Base-by-base conservation (phyloP, 441 rosid species). In the Raphanus hybrid region DNA sequence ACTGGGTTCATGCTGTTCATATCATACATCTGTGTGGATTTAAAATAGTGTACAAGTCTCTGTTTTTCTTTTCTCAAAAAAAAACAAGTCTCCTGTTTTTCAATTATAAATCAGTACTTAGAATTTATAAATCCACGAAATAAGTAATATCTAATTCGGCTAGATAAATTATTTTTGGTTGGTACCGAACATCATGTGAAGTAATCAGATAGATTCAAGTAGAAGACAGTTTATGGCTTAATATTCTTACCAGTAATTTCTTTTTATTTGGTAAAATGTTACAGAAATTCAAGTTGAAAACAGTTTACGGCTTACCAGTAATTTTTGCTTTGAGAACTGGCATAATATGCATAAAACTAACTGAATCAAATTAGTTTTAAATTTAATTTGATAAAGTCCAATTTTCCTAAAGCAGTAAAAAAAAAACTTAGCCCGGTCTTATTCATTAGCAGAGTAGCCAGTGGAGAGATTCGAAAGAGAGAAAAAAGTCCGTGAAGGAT, bases 11-110 rank as follows among this genome's bases (percentile, higher is more conserved):
- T 77, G 54, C 64, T 45, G 72, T 77, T 77, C 76, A 77, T 71
- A 76, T 77, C 76, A 77, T 71, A 76, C 76, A 71, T 77, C 57
- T 66, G 59, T 15, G 55, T 34, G 41, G 61, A 70, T 20, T 8
- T 63, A 50, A 8, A 6, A 45, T 15, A 16, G 27, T 55, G 6
- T 39, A 23, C 32, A 4, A 34, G 27, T 15, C 63, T 60, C 34
- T 54, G 60, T 8, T 55, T 29, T 23, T 23, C 26, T 23, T 23
- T 23, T 23, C 26, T 23, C 26, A 23, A 23, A 23, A 20, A 20
- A 23, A 23, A 23, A 23, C 26, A 23, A 23, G 26, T 23, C 26
- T 23, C 26, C 26, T 23, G 26, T 23, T 23, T 20, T 54, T 0
- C 5, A 52, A 12, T 14, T 50, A 50, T 50, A 50, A 5, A 50